Evolutionary conservation across 139 green algal species (phyloP).

Genomic region (Nannochloris sp.): DNA sequence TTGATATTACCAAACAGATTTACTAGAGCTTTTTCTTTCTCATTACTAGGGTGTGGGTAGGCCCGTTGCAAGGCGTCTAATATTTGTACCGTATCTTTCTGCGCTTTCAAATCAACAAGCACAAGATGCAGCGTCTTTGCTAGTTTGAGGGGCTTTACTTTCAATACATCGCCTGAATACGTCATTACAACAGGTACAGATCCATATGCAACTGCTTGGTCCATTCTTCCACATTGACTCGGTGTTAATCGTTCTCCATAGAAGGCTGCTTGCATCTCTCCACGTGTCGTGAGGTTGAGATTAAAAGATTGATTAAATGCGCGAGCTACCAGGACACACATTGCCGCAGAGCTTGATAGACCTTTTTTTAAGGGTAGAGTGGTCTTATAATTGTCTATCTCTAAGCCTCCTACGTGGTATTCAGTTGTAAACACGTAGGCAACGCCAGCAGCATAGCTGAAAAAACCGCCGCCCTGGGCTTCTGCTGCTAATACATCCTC

Average conservation of each 20-base stretch:
- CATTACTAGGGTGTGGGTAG: slow-evolving; percentile 29
- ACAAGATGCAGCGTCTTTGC: slow-evolving; percentile 30
- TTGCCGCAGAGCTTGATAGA: slow-evolving; percentile 58
- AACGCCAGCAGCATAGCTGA: slow-evolving; percentile 52
- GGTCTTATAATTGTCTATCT: slow-evolving; percentile 52
- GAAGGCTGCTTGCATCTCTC: slow-evolving; percentile 67
- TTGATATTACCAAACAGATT: slow-evolving; percentile 48
- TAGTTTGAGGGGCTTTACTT: slow-evolving; percentile 20
- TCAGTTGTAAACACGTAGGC: slow-evolving; percentile 42
- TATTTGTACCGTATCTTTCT: slow-evolving; percentile 66
- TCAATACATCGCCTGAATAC: slow-evolving; percentile 50
- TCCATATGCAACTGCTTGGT: slow-evolving; percentile 65
- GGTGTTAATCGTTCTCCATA: slow-evolving; percentile 61
- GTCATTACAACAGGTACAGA: slow-evolving; percentile 46
- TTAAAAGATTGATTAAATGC: slow-evolving; percentile 47
- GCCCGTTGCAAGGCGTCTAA: slow-evolving; percentile 42
- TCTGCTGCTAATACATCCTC: slow-evolving; percentile 12
- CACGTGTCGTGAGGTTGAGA: slow-evolving; percentile 48
- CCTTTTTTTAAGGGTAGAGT: slow-evolving; percentile 64
- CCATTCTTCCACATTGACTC: slow-evolving; percentile 50
- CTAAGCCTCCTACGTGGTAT: slow-evolving; percentile 38
- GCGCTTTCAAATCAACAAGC: slow-evolving; percentile 32
- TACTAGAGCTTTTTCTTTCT: slow-evolving; percentile 27
- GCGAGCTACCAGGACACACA: slow-evolving; percentile 61
- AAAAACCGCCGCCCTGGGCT: slow-evolving; percentile 53